A percentile compares a stretch with the other conserved stretches of the same genome.
phyloP scores from a whole-genome alignment of 1,284 basidiomycete genomes.

The Ganoderma meredithae region DNA sequence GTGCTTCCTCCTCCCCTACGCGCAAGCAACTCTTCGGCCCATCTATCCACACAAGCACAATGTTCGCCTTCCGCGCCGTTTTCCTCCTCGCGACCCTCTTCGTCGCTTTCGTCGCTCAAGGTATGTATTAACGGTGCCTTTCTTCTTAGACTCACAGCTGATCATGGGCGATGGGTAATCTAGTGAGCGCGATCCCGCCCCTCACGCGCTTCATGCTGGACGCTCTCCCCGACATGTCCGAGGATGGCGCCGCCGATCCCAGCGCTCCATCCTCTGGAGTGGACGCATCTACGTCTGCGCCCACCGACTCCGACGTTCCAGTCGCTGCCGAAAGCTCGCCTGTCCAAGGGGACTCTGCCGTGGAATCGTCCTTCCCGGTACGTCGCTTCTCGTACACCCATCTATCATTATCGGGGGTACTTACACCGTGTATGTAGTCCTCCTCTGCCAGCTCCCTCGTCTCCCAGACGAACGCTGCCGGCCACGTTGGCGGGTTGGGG shows the following conservation, averaged over 20 bases:
- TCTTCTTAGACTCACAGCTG: neutral
- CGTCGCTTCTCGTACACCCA: neutral
- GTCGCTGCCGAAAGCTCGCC: constrained; percentile 16
- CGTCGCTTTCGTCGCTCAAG: constrained; percentile 25
- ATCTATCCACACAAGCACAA: constrained; percentile 14
- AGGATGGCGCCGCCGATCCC: constrained; percentile 14
- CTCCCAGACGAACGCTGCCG: constrained; percentile 21
- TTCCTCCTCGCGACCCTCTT: constrained; percentile 24
- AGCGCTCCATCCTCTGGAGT: neutral
- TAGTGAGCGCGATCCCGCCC: constrained; percentile 28
- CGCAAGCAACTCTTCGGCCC: constrained; percentile 2
- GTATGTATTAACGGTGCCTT: neutral
- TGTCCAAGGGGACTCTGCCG: neutral
- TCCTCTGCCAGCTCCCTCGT: neutral
- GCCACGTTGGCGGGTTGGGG: constrained; percentile 11
- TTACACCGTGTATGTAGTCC: neutral
- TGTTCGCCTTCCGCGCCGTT: constrained; percentile 30
- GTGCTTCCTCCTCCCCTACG: neutral
- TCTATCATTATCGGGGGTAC: neutral
- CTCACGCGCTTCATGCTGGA: constrained; percentile 32
- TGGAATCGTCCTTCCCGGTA: constrained; percentile 6
- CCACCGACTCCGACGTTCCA: constrained; percentile 7
- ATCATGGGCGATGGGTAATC: neutral
- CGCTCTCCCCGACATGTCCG: constrained; percentile 25
- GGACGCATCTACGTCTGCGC: neutral